Conservation (phyloP, 2,329 filamentous ascomycete species). For the Sarocladium oryzae region DNA sequence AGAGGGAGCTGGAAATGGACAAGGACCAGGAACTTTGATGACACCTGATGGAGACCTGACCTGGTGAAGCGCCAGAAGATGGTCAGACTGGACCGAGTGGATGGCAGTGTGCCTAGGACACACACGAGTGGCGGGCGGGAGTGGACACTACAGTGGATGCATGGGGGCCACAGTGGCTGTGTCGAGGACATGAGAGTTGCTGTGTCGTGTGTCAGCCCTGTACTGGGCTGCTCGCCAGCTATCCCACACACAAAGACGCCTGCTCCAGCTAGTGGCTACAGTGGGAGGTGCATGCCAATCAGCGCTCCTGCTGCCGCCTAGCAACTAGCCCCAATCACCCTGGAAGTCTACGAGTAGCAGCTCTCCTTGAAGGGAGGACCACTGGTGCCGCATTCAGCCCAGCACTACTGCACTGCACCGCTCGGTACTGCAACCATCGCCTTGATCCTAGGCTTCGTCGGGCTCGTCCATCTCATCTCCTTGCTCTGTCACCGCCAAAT, state of each 20-base stretch:
- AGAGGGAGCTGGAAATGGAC: not conserved
- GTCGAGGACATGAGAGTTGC: not conserved
- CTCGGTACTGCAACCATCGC: not conserved
- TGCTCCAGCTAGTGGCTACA: not conserved
- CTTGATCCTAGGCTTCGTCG: not conserved
- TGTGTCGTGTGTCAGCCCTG: not conserved
- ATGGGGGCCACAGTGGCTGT: not conserved
- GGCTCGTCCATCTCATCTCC: not conserved
- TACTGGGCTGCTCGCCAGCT: no score
- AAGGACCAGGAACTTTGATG: not conserved
- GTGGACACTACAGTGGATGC: slow-evolving; percentile 4
- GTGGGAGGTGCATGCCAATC: not conserved
- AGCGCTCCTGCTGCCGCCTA: no score
- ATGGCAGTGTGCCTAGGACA: not conserved
- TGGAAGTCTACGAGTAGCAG: no score
- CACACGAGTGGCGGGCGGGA: not conserved
- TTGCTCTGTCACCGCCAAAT: not conserved
- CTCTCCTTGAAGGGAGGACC: no score
- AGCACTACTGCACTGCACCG: not conserved
- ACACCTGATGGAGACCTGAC: not conserved
- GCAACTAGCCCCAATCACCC: no score
- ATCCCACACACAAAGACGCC: no score
- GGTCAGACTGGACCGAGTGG: not conserved
- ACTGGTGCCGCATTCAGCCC: no score
- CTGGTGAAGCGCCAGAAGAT: not conserved